Evolutionary conservation across 2,329 filamentous ascomycete genomes (phyloP), one percentile per base, ranked within the genome.

Genomic region (Camillea tinctor): DNA sequence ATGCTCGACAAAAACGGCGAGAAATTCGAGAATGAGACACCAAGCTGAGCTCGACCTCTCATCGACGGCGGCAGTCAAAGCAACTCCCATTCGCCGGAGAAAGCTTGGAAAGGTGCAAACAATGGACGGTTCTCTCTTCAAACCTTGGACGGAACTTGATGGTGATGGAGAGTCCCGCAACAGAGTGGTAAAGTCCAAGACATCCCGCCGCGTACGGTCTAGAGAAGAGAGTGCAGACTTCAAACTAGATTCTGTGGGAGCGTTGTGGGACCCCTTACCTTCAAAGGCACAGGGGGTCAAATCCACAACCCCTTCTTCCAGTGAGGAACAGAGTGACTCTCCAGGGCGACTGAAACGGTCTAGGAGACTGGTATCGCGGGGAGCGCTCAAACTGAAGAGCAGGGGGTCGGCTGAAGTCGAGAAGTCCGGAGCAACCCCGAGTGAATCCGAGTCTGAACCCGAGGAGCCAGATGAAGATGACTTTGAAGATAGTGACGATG

Each of bases 101-200:
- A 73, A 73, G 60, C 60, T 74, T 26, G 69, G 65, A n/a, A 66
- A 67, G 24, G 59, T 59, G 13, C 69, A 71, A 36, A 57, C 68
- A 1, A 48, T 69, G 13, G 67, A 69, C 26, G 52, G 60, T n/a
- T 69, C 70, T 13, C 68, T 74, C 22, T 55, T 68, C 48, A 69
- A 69, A 36, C 69, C 70, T 7, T 72, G 66, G 69, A 64, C 60
- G 22, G 60, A 62, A 1, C 50, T 53, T 1, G 58, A 63, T 30
- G 8, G 20, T 24, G 54, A 52, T 56, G 56, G 24, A 55, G 63
- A 15, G 23, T 55, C 50, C 55, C 54, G 21, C 19, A 40, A 23
- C 21, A 52, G 36, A 44, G 13, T 49, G 9, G 53, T 57, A 26
- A 58, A 63, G 24, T 20, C 60, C 50, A 57, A 56, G 57, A 50